Percentiles rank a stretch among this genome's conserved stretches.
Evolutionary conservation across 306 rosid species (phyloP).

Genomic region (Spatholobus suberectus): DNA sequence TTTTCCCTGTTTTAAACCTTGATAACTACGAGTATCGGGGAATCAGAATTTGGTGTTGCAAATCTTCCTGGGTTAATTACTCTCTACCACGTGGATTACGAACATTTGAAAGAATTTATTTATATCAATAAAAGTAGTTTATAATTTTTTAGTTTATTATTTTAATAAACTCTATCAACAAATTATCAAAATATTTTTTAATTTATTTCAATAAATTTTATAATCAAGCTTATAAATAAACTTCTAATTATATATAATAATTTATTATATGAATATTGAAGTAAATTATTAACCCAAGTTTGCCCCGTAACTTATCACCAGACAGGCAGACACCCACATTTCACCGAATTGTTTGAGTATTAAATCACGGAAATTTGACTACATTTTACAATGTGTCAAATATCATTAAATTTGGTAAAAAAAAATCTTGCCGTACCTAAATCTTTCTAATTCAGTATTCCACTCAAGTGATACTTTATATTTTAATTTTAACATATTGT

Average conservation of each 20-base stretch:
- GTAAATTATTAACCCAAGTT: not conserved
- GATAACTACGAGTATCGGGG: not conserved
- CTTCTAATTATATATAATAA: not conserved
- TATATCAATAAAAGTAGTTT: not conserved
- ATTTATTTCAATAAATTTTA: not conserved
- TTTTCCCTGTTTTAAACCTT: not conserved
- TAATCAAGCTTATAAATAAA: not conserved
- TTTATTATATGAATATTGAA: not conserved
- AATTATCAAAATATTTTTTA: conserved; percentile 23
- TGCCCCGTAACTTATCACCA: not conserved
- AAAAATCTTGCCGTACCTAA: not conserved
- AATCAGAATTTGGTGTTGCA: not conserved
- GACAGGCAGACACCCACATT: not conserved
- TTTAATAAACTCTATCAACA: too few relatives aligned
- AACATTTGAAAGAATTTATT: not conserved
- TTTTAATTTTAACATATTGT: not conserved
- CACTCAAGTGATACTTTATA: not conserved
- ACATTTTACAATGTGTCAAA: not conserved
- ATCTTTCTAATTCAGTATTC: not conserved
- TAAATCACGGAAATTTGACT: not conserved
- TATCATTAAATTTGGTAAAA: not conserved
- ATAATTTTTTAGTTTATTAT: not conserved
- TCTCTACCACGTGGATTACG: not conserved
- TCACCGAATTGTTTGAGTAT: not conserved
- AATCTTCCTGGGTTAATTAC: not conserved